Percentiles rank a stretch among this genome's conserved stretches.
phyloP scores from a whole-genome alignment of 2,329 filamentous ascomycete genomes.

The Dothideomycetidae sp. region DNA sequence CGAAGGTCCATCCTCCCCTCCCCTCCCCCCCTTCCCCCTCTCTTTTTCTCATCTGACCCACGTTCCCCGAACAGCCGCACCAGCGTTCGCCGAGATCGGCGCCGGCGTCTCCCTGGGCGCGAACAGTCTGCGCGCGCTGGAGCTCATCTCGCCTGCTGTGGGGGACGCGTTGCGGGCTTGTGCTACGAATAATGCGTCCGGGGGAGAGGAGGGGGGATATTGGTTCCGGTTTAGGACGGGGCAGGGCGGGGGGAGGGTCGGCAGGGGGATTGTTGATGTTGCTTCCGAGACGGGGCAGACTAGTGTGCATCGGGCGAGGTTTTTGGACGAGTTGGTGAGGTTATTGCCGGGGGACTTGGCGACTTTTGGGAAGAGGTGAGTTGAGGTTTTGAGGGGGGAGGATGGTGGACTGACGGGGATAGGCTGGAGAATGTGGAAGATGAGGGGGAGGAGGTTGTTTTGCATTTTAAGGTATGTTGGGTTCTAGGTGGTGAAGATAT shows the following conservation, averaged over 20 bases:
- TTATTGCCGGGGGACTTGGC: conserved; percentile 30
- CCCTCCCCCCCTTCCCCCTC: too few relatives aligned
- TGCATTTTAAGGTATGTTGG: conserved; percentile 4
- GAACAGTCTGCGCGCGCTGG: conserved; percentile 40
- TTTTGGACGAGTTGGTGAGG: conserved; percentile 35
- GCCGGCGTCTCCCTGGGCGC: conserved; percentile 42
- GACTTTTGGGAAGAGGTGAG: conserved; percentile 26
- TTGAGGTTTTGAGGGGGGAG: neutral
- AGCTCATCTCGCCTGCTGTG: conserved; percentile 34
- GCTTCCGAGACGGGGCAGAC: conserved; percentile 13
- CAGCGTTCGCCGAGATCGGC: conserved; percentile 41
- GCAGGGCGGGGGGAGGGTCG: conserved; percentile 17
- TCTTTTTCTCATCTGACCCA: too few relatives aligned
- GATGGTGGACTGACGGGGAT: conserved; percentile 17
- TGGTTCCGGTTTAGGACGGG: conserved; percentile 29
- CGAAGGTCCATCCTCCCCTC: conserved; percentile 19
- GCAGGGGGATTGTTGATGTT: conserved; percentile 19
- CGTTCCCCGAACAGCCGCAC: conserved; percentile 24
- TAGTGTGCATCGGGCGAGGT: conserved; percentile 34
- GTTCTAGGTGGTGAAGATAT: too few relatives aligned
- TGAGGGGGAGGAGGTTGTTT: conserved; percentile 9
- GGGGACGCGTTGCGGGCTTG: conserved; percentile 17
- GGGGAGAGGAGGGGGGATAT: conserved; percentile 18
- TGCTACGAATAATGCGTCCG: conserved; percentile 23
- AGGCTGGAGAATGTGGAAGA: conserved; percentile 13